A percentile compares a stretch with the other conserved stretches of the same genome.
These are phyloP conservation scores for Triticum aestivum DNA, from an alignment of 176 grass and related monocot species.

Conservation along the genomic window IWGSC_CS_RefSeq_v2.1 NC_057809.1:152681245-152681744, in stretches of 20 bases:
- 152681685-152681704: not conserved
- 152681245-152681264: too few relatives aligned
- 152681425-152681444: not conserved
- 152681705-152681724: not conserved
- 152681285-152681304: too few relatives aligned
- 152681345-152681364: too few relatives aligned
- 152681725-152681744: not conserved
- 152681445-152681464: not conserved
- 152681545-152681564: slow-evolving; percentile 52
- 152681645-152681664: slow-evolving; percentile 48
- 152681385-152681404: too few relatives aligned
- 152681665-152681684: slow-evolving; percentile 44
- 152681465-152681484: not conserved
- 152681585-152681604: slow-evolving; percentile 66
- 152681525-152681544: slow-evolving; percentile 61
- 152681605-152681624: slow-evolving; percentile 57
- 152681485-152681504: slow-evolving; percentile 18
- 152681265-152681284: too few relatives aligned
- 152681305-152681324: too few relatives aligned
- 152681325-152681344: too few relatives aligned
- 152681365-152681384: too few relatives aligned
- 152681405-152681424: not conserved
- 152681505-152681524: slow-evolving; percentile 31
- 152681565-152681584: slow-evolving; percentile 47
- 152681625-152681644: slow-evolving; percentile 60